Conservation (phyloP, 768 basidiomycete species). For the Phlebiopsis flavidoalba region DNA sequence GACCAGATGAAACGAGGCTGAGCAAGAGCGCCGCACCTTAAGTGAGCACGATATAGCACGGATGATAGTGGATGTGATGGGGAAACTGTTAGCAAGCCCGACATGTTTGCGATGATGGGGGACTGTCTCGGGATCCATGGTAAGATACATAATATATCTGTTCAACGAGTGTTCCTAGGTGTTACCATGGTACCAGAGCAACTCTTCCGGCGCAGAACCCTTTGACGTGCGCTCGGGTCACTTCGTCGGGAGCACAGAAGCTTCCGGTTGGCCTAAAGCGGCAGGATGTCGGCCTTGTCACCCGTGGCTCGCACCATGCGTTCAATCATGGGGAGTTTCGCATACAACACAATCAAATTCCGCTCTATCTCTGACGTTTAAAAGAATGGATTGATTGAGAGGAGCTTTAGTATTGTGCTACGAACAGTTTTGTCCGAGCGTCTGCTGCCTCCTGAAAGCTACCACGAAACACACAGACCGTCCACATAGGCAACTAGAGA, state of each 20-base stretch:
- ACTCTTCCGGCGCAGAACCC: background rate
- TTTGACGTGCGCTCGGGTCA: background rate
- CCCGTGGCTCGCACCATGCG: too few species aligned
- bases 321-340: too few species aligned
- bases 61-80: too few species aligned
- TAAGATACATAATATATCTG: background rate
- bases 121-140: background rate
- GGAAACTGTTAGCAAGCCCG: background rate
- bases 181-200: too few species aligned
- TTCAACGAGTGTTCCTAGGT: too few species aligned
- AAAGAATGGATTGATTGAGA: too few species aligned
- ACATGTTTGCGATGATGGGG: background rate
- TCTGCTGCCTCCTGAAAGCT: too few species aligned
- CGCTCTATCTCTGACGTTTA: too few species aligned
- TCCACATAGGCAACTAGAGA: background rate
- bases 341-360: too few species aligned
- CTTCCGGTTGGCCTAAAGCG: background rate
- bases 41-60: background rate
- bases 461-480: too few species aligned
- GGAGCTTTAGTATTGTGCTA: too few species aligned
- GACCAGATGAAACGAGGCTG: conserved; percentile 7
- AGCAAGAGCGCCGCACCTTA: background rate
- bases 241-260: background rate
- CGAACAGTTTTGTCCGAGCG: too few species aligned
- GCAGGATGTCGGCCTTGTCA: background rate